Evolutionary conservation across 2,329 filamentous ascomycete genomes (phyloP).

Genomic region (Pseudogymnoascus sp.): DNA sequence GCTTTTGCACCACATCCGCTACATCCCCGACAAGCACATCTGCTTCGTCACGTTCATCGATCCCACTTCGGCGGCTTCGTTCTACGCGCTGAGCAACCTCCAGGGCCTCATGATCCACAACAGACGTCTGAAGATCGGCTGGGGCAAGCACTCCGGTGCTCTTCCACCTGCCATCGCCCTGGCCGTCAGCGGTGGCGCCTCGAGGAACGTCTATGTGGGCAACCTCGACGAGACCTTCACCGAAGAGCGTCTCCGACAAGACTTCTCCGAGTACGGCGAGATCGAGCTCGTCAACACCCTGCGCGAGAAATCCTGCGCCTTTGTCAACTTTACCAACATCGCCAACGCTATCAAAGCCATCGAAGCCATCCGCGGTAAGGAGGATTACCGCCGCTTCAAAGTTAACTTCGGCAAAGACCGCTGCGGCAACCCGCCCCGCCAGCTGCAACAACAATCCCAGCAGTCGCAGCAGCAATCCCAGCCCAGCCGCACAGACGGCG

Average conservation of each 20-base stretch:
- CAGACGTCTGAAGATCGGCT: constrained; percentile 92
- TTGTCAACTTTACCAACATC: constrained; percentile 99
- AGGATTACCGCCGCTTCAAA: constrained; percentile 98
- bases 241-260: constrained; percentile 88
- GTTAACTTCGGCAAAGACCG: constrained; percentile 99
- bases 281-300: constrained; percentile 96
- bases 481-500: constrained; percentile 52
- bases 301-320: constrained; percentile 97
- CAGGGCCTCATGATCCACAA: constrained; percentile 99
- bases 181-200: constrained; percentile 91
- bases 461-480: constrained; percentile 39
- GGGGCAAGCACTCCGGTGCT: constrained; percentile 97
- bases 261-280: constrained; percentile 95
- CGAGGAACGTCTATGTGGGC: constrained; percentile 96
- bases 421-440: constrained; percentile 90
- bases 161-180: constrained; percentile 92
- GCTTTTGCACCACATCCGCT: constrained; percentile 93
- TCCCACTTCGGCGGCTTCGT: constrained; percentile 92
- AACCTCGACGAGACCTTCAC: constrained; percentile 97
- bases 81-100: constrained; percentile 94
- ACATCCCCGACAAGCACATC: constrained; percentile 99
- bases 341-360: constrained; percentile 99
- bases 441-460: constrained; percentile 56
- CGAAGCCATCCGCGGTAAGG: constrained; percentile 85
- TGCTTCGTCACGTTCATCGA: constrained; percentile 99